Conservation (phyloP, 805 yeast genomes). For the Saccharomycopsis fodiens region DNA sequence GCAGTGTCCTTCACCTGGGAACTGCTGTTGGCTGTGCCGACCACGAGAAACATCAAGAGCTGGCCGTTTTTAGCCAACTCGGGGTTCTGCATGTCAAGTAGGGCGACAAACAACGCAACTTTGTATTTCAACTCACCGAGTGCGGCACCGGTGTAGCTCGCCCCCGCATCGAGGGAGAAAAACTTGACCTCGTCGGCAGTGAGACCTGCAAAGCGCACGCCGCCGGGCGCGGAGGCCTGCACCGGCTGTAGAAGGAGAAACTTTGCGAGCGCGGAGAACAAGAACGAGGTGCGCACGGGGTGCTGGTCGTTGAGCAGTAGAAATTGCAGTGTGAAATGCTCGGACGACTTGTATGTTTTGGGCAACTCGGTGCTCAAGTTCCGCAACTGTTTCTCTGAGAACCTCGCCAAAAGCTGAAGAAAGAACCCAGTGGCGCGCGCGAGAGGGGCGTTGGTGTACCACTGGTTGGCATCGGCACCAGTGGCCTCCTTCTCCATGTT, state of each 20-base stretch:
- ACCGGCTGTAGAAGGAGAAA: slow-evolving; percentile 51
- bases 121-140: slow-evolving; percentile 35
- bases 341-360: slow-evolving; percentile 6
- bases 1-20: slow-evolving; percentile 51
- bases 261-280: slow-evolving; percentile 42
- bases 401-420: slow-evolving; percentile 40
- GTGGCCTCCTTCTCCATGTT: slow-evolving; percentile 30
- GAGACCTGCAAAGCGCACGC: slow-evolving; percentile 50
- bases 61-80: slow-evolving; percentile 27
- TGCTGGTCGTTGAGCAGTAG: slow-evolving; percentile 4
- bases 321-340: slow-evolving; percentile 10
- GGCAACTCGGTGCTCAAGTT: background rate
- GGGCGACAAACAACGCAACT: slow-evolving; percentile 33
- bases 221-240: slow-evolving; percentile 23
- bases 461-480: slow-evolving; percentile 21
- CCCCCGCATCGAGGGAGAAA: slow-evolving; percentile 64
- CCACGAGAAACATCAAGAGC: slow-evolving; percentile 42
- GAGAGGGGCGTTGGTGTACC: slow-evolving; percentile 21
- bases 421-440: slow-evolving; percentile 59
- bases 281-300: slow-evolving; percentile 23
- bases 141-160: slow-evolving; percentile 43
- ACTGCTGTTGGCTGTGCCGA: slow-evolving; percentile 57
- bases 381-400: slow-evolving; percentile 1
- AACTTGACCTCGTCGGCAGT: slow-evolving; percentile 47
- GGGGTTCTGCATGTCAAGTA: slow-evolving; percentile 25